Conservation (phyloP, 2,329 filamentous ascomycete genomes). For the Ophidiomyces ophidiicola region DNA sequence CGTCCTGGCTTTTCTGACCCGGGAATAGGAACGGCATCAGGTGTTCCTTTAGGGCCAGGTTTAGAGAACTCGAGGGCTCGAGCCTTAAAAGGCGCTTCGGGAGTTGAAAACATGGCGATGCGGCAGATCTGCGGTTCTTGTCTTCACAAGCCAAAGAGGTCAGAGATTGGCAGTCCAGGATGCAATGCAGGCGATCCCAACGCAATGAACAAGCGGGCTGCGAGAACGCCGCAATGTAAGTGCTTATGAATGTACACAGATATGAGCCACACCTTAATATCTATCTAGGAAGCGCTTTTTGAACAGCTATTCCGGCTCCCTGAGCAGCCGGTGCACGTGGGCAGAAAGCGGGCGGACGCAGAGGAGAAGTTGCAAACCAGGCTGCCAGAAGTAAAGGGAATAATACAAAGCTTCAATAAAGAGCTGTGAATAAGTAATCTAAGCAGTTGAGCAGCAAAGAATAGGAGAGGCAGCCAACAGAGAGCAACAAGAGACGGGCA, state of each 20-base stretch:
- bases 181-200: not conserved
- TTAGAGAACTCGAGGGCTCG: slow-evolving; percentile 16
- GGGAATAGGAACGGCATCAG: slow-evolving; percentile 66
- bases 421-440: not conserved
- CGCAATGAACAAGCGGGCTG: not conserved
- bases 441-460: too few species aligned
- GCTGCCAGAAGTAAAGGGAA: not conserved
- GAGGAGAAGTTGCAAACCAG: not conserved
- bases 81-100: slow-evolving; percentile 4
- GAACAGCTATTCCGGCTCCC: too few species aligned
- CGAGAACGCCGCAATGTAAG: not conserved
- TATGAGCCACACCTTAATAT: too few species aligned
- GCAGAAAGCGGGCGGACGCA: too few species aligned
- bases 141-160: not conserved
- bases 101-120: slow-evolving; percentile 13
- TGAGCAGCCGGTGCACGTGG: too few species aligned
- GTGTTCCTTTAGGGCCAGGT: slow-evolving; percentile 59
- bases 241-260: too few species aligned
- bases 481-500: too few species aligned
- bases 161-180: not conserved
- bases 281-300: too few species aligned
- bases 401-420: not conserved
- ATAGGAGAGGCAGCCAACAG: too few species aligned
- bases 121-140: not conserved
- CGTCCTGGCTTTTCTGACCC: slow-evolving; percentile 62